Evolutionary conservation across 2,329 filamentous ascomycete species (phyloP).

Genomic region (Phaeosphaeria sp.): DNA sequence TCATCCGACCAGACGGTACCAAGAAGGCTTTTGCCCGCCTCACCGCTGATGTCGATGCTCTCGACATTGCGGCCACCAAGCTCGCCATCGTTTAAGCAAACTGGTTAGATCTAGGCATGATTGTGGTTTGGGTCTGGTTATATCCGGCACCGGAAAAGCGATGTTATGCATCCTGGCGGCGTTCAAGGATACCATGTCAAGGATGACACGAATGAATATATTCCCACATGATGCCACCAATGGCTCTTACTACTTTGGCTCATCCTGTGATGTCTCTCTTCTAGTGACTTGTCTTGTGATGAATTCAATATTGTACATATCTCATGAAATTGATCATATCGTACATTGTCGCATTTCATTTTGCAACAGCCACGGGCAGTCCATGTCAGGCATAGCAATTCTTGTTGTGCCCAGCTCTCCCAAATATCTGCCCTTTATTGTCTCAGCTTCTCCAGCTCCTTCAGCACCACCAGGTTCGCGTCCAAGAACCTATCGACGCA

Average conservation of each 20-base stretch:
- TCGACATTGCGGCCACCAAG: conserved; percentile 99
- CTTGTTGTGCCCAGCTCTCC: neutral
- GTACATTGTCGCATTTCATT: conserved; percentile 5
- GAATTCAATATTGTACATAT: conserved; percentile 7
- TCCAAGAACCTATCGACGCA: conserved; percentile 96
- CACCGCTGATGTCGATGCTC: conserved; percentile 94
- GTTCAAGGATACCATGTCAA: conserved; percentile 48
- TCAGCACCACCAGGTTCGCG: conserved; percentile 82
- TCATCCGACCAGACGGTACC: conserved; percentile 94
- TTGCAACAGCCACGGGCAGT: neutral
- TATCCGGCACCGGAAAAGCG: conserved; percentile 44
- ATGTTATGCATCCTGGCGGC: conserved; percentile 46
- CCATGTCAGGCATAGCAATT: neutral
- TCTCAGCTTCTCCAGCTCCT: conserved; percentile 74
- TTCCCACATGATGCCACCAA: conserved; percentile 39
- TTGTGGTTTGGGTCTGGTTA: conserved; percentile 37
- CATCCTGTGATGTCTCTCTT: neutral
- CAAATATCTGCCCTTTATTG: conserved; percentile 7
- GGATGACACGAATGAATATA: conserved; percentile 46
- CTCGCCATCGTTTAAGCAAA: conserved; percentile 86
- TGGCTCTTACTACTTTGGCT: conserved; percentile 3
- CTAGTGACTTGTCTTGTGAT: neutral
- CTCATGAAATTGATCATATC: conserved; percentile 8
- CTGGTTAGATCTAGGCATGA: conserved; percentile 27
- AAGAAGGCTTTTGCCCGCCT: conserved; percentile 99